A percentile compares a stretch with the other conserved stretches of the same genome.
These are phyloP conservation scores for Pseudogymnoascus sp. DNA, from an alignment of 2,329 filamentous ascomycete genomes.

Conservation along the genomic window DNA sequence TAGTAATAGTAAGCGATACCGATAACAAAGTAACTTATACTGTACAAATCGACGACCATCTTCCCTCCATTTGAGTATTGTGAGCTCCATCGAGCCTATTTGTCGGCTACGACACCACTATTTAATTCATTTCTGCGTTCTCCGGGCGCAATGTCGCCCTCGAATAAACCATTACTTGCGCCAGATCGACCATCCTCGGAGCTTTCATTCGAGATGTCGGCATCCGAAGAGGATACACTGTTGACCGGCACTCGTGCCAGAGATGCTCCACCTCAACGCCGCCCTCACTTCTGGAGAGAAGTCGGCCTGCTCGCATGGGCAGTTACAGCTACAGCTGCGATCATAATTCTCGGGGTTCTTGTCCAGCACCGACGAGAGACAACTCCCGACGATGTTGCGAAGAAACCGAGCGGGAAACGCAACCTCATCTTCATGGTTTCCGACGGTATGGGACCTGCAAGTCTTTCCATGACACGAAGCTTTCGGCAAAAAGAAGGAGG, in stretches of 20 bases:
- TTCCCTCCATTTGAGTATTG: not conserved
- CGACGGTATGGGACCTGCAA: slow-evolving; percentile 95
- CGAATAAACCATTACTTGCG: slow-evolving; percentile 25
- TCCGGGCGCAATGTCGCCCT: not conserved
- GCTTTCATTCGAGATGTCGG: slow-evolving; percentile 45
- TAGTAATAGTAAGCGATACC: not conserved
- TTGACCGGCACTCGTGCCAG: slow-evolving; percentile 26
- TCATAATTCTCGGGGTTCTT: slow-evolving; percentile 73
- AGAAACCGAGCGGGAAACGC: slow-evolving; percentile 56
- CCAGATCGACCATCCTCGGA: slow-evolving; percentile 46
- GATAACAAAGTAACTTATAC: not conserved
- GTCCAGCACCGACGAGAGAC: slow-evolving; percentile 59
- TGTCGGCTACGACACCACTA: not conserved
- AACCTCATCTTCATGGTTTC: slow-evolving; percentile 99
- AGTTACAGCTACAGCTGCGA: slow-evolving; percentile 65
- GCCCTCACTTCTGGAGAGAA: slow-evolving; percentile 61
- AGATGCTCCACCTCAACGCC: slow-evolving; percentile 23
- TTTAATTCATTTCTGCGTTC: not conserved
- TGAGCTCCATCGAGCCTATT: not conserved
- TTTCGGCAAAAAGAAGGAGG: slow-evolving; percentile 72
- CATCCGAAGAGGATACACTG: slow-evolving; percentile 36
- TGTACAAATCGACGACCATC: not conserved
- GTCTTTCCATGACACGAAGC: slow-evolving; percentile 75
- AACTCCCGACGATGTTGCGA: slow-evolving; percentile 23
- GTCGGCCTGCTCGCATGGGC: slow-evolving; percentile 75